These are phyloP conservation scores for Mortierella sp. DNA, from an alignment of 371 early-diverging fungal species.

Conservation along the genomic window DNA sequence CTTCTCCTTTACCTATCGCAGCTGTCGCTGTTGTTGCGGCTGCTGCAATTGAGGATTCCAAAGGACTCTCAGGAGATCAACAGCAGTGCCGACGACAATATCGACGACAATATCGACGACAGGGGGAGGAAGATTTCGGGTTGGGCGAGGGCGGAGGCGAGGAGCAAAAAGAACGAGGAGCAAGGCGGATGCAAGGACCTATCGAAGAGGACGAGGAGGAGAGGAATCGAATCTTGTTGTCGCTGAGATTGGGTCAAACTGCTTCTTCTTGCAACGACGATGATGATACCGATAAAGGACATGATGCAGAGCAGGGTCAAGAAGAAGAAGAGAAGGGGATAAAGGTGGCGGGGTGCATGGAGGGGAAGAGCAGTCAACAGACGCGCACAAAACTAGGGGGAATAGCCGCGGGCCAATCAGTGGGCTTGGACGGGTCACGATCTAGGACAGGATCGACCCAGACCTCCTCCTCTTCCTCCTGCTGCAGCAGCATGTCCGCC, in stretches of 20 bases:
- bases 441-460: not conserved
- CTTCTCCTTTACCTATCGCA: not conserved
- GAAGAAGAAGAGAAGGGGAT: not conserved
- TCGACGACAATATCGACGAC: not conserved
- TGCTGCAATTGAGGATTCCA: not conserved
- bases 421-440: not conserved
- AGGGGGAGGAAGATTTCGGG: not conserved
- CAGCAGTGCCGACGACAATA: not conserved
- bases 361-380: slow-evolving; percentile 3
- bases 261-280: too few species aligned
- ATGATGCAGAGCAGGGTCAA: not conserved
- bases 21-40: not conserved
- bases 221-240: not conserved
- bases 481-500: not conserved
- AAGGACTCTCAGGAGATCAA: not conserved
- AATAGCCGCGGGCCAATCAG: slow-evolving; percentile 8
- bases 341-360: not conserved
- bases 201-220: not conserved
- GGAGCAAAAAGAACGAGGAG: not conserved
- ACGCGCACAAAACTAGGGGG: slow-evolving; percentile 11
- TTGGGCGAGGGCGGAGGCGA: not conserved
- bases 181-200: not conserved
- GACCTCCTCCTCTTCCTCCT: not conserved
- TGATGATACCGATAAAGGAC: not conserved
- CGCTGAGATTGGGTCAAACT: not conserved